Evolutionary conservation across 2,329 filamentous ascomycete genomes (phyloP).

Genomic region (Sodiomyces alkalinus): DNA sequence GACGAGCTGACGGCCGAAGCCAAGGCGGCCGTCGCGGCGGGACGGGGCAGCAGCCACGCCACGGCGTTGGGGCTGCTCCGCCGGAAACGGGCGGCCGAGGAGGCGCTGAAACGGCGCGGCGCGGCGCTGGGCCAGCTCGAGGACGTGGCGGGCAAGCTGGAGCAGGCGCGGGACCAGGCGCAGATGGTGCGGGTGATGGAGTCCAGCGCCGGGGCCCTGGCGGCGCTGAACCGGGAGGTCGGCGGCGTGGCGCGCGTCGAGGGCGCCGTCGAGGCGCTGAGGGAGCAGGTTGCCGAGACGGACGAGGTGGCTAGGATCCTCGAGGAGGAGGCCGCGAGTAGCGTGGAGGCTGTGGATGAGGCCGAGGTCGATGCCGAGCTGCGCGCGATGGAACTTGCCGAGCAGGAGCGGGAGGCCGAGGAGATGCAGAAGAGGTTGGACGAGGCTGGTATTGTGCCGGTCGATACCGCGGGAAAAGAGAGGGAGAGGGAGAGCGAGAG

Average conservation of each 20-base stretch:
- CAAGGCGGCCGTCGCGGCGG: conserved; percentile 50
- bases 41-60: conserved; percentile 64
- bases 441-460: conserved; percentile 26
- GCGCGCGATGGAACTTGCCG: conserved; percentile 52
- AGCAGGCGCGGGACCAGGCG: conserved; percentile 73
- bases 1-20: conserved; percentile 49
- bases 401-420: conserved; percentile 32
- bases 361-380: conserved; percentile 78
- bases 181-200: conserved; percentile 75
- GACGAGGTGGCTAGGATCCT: conserved; percentile 74
- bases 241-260: conserved; percentile 67
- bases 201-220: conserved; percentile 57
- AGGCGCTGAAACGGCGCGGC: conserved; percentile 54
- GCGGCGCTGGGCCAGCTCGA: conserved; percentile 70
- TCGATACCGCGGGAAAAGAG: conserved; percentile 17
- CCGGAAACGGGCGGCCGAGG: conserved; percentile 69
- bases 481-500: conserved; percentile 13
- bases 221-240: conserved; percentile 57
- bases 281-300: conserved; percentile 65
- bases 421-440: conserved; percentile 34
- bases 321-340: conserved; percentile 19
- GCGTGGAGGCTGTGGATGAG: conserved; percentile 47
- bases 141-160: conserved; percentile 65
- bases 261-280: conserved; percentile 56
- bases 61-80: conserved; percentile 66